Evolutionary conservation across 495 filamentous ascomycete genomes (phyloP).

Genomic region (Aspergillus nanangensis): DNA sequence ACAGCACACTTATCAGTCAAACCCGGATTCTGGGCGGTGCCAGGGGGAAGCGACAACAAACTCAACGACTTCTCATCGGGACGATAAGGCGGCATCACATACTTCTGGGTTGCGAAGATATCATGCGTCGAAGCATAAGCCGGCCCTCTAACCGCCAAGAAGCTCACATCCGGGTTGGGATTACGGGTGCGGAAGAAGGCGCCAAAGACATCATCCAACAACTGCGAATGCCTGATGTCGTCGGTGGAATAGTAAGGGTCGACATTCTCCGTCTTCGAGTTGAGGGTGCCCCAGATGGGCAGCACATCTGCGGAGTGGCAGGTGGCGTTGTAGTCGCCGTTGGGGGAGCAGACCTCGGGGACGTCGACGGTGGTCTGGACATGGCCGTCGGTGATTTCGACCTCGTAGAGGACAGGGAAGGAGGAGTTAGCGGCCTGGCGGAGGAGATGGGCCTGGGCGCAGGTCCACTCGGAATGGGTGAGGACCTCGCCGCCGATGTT

Average conservation of each 20-base stretch:
- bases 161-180: slow-evolving; percentile 15
- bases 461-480: slow-evolving; percentile 24
- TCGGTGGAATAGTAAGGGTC: slow-evolving; percentile 16
- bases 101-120: slow-evolving; percentile 4
- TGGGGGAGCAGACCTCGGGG: slow-evolving; percentile 23
- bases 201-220: slow-evolving; percentile 25
- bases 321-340: slow-evolving; percentile 23
- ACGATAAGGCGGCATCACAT: slow-evolving; percentile 8
- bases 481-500: slow-evolving; percentile 13
- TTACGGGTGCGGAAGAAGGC: slow-evolving; percentile 19
- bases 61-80: slow-evolving; percentile 7
- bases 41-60: slow-evolving; percentile 15
- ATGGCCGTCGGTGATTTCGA: slow-evolving; percentile 22
- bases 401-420: slow-evolving; percentile 21
- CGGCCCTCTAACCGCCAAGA: slow-evolving; percentile 13
- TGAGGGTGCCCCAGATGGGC: slow-evolving; percentile 26
- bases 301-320: slow-evolving; percentile 28
- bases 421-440: slow-evolving; percentile 2
- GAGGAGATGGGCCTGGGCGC: slow-evolving; percentile 23
- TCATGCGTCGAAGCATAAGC: slow-evolving; percentile 17
- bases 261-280: slow-evolving; percentile 24
- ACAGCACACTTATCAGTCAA: slow-evolving; percentile 17
- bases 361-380: slow-evolving; percentile 13
- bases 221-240: slow-evolving; percentile 21
- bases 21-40: slow-evolving; percentile 8